These are phyloP conservation scores for Penicillium paxilli DNA, from an alignment of 495 filamentous ascomycete genomes.

Conservation along the genomic window DNA sequence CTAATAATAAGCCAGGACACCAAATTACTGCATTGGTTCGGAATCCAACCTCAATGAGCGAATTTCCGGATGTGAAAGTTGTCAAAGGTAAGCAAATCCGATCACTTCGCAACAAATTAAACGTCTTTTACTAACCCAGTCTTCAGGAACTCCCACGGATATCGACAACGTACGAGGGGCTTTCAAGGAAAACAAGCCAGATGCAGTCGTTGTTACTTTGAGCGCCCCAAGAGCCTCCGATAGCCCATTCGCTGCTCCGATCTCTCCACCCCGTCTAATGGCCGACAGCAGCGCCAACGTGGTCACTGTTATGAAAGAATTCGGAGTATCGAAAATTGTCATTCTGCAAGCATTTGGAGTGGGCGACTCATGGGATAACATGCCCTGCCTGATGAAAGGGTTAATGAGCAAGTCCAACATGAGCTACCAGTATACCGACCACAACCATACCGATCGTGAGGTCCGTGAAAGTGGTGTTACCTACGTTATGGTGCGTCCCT, in stretches of 20 bases:
- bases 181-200: constrained; percentile 28
- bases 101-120: too few species aligned
- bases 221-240: constrained; percentile 43
- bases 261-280: constrained; percentile 45
- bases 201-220: constrained; percentile 45
- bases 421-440: constrained; percentile 45
- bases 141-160: constrained; percentile 37
- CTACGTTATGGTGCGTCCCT: constrained; percentile 44
- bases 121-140: not conserved
- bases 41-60: constrained; percentile 14
- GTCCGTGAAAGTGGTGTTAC: constrained; percentile 39
- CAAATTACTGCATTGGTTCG: constrained; percentile 23
- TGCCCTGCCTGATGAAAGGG: constrained; percentile 37
- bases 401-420: constrained; percentile 48
- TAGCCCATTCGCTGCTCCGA: constrained; percentile 43
- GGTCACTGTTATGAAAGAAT: constrained; percentile 39
- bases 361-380: constrained; percentile 46
- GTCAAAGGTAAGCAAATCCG: constrained; percentile 22
- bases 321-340: constrained; percentile 37
- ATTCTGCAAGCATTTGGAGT: constrained; percentile 48
- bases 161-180: constrained; percentile 36
- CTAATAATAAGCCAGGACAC: constrained; percentile 11
- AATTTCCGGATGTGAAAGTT: constrained; percentile 7
- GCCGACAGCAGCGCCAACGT: constrained; percentile 45
- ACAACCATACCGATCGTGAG: constrained; percentile 39